These are phyloP conservation scores for Curvularia sp. DNA, from an alignment of 2,329 filamentous ascomycete species.

Conservation along the genomic window DNA sequence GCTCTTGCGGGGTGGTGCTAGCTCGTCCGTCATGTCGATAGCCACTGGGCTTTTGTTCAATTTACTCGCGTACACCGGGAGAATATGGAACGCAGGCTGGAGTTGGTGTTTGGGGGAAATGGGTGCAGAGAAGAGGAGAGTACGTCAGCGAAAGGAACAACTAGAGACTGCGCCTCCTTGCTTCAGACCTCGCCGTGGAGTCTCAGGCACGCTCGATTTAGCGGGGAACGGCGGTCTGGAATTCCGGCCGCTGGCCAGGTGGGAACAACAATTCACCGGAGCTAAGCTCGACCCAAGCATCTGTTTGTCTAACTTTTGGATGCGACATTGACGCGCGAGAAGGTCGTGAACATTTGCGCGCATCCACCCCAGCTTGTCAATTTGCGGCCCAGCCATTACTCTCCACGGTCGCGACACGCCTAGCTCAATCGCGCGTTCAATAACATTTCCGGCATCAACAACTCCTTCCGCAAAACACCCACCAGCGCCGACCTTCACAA, in stretches of 20 bases:
- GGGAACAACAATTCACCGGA: conserved; percentile 38
- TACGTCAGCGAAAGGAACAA: not conserved
- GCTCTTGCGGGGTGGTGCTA: conserved; percentile 63
- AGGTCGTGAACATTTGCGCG: conserved; percentile 24
- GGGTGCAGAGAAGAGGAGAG: conserved; percentile 2
- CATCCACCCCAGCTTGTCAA: conserved; percentile 12
- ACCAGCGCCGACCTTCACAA: conserved; percentile 18
- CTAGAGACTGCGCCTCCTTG: conserved; percentile 31
- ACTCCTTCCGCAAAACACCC: conserved; percentile 28
- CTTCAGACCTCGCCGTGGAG: conserved; percentile 27
- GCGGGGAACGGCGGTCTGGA: conserved; percentile 29
- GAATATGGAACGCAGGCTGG: not conserved
- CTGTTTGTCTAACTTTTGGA: conserved; percentile 42
- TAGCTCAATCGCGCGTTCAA: conserved; percentile 5
- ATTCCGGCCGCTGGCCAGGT: conserved; percentile 14
- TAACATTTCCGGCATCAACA: conserved; percentile 8
- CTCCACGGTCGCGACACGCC: conserved; percentile 7
- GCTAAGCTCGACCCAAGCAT: conserved; percentile 30
- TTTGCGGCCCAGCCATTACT: conserved; percentile 6
- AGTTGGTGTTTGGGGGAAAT: not conserved
- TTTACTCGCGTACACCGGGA: not conserved
- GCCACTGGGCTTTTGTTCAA: not conserved
- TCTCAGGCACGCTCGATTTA: conserved; percentile 28
- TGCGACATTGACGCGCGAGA: conserved; percentile 31
- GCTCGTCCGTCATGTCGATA: conserved; percentile 50